These are phyloP conservation scores for Eucalyptus coolabah DNA, from an alignment of 345 rosid species.

Conservation along the genomic window DNA sequence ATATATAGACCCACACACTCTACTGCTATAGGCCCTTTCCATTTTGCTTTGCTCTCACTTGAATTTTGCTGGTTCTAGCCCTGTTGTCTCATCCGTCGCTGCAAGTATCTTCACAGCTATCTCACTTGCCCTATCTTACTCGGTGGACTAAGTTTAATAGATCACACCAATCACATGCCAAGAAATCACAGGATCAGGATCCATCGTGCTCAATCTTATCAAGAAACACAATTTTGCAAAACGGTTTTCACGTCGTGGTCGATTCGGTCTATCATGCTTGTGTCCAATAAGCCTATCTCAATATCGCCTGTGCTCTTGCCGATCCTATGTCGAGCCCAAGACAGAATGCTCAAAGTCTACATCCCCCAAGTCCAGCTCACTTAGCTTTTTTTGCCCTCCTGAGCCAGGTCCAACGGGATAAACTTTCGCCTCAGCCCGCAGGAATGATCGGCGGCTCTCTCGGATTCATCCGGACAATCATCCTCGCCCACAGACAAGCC, in stretches of 20 bases:
- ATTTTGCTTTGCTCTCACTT: not conserved
- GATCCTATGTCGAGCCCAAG: not conserved
- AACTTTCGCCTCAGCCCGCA: not conserved
- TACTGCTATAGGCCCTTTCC: not conserved
- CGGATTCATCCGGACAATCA: not conserved
- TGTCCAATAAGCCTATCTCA: not conserved
- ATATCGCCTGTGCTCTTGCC: not conserved
- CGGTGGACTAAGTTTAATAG: not conserved
- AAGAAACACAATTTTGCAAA: not conserved
- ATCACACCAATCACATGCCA: not conserved
- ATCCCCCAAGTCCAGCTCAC: not conserved
- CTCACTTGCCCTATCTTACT: not conserved
- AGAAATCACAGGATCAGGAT: not conserved
- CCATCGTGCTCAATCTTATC: not conserved
- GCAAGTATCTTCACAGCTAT: not conserved
- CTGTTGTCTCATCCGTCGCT: not conserved
- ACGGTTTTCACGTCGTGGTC: not conserved
- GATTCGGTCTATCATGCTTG: not conserved
- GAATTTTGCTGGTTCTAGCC: not conserved
- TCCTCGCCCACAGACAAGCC: not conserved
- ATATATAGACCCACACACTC: not conserved
- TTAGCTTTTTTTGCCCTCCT: not conserved
- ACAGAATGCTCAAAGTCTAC: not conserved
- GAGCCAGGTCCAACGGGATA: not conserved
- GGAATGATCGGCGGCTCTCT: not conserved